phyloP scores from a whole-genome alignment of 2,329 filamentous ascomycete species.

The Thielaviopsis musarum region DNA sequence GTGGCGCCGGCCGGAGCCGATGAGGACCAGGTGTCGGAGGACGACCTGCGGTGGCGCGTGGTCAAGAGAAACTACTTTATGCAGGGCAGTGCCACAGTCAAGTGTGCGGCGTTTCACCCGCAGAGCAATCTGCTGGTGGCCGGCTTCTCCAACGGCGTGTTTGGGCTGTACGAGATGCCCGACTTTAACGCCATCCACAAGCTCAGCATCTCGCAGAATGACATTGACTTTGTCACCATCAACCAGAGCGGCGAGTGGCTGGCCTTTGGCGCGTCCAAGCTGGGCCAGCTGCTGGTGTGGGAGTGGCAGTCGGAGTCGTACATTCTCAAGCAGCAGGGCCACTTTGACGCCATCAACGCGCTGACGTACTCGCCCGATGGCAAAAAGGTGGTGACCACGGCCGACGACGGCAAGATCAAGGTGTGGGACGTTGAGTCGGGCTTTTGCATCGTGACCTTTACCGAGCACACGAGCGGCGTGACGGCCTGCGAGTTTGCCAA shows the following conservation, averaged over 20 bases:
- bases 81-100: slow-evolving; percentile 73
- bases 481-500: slow-evolving; percentile 92
- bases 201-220: slow-evolving; percentile 83
- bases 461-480: slow-evolving; percentile 86
- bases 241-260: slow-evolving; percentile 95
- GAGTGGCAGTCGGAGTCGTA: slow-evolving; percentile 99
- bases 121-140: slow-evolving; percentile 83
- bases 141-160: slow-evolving; percentile 87
- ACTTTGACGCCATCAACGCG: slow-evolving; percentile 90
- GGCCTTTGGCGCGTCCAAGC: slow-evolving; percentile 86
- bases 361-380: slow-evolving; percentile 88
- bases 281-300: slow-evolving; percentile 95
- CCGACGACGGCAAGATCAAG: slow-evolving; percentile 96
- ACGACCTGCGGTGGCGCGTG: slow-evolving; percentile 66
- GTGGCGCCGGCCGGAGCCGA: slow-evolving; percentile 26
- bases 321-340: slow-evolving; percentile 93
- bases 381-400: slow-evolving; percentile 78
- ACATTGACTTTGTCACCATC: slow-evolving; percentile 87
- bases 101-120: slow-evolving; percentile 80
- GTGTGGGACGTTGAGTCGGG: slow-evolving; percentile 95
- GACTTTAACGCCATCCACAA: slow-evolving; percentile 93
- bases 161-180: slow-evolving; percentile 88
- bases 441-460: slow-evolving; percentile 96
- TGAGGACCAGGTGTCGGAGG: slow-evolving; percentile 42
- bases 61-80: slow-evolving; percentile 86